Base-by-base conservation (phyloP, 306 rosid species). In the Casuarina equisetifolia region DNA sequence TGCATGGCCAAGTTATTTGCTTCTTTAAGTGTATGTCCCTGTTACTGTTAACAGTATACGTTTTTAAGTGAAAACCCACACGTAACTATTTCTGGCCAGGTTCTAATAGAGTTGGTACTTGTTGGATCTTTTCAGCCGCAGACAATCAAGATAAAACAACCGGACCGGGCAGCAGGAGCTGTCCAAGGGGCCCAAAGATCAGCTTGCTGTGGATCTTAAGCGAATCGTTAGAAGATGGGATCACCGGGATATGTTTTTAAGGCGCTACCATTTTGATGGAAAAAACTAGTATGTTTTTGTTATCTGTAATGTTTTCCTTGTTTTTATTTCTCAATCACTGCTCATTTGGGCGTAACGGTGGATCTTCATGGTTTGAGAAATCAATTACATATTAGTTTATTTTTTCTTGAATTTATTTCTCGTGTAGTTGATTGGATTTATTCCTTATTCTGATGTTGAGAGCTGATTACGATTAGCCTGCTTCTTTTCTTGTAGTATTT, bases 161-260 rank as follows among this genome's bases (percentile, higher is more conserved):
- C 93, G 53, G 97, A 92, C 75, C 93, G 84, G 81, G 90, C 89
- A 45, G 91, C 88, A 6, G 94, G 92, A 32, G 86, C 96, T 81
- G 84, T 88, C 68, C 94, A 91, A 84, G 75, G 88, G 43, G 81
- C 91, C 68, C 96, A 89, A 86, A 88, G 72, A 82, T 89, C 97
- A 70, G 87, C 98, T n/a, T 94, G 98, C 82, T 94, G 98, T 78
- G 96, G 96, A 77, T 91, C 91, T 19, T 90, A 81, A 86, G 75
- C 78, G 72, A 57, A 69, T 59, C 54, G 8, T 15, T 39, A 38
- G 63, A 66, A 74, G 55, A 62, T 48, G 72, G 78, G 78, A 67
- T 81, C 78, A 42, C 59, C 68, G 69, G 78, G 81, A 74, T 84
- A 72, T 77, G 80, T 79, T 72, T 67, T 79, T 42, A 78, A 78